phyloP scores from a whole-genome alignment of 208 protist species.

The Trichomonas gallinae region DNA sequence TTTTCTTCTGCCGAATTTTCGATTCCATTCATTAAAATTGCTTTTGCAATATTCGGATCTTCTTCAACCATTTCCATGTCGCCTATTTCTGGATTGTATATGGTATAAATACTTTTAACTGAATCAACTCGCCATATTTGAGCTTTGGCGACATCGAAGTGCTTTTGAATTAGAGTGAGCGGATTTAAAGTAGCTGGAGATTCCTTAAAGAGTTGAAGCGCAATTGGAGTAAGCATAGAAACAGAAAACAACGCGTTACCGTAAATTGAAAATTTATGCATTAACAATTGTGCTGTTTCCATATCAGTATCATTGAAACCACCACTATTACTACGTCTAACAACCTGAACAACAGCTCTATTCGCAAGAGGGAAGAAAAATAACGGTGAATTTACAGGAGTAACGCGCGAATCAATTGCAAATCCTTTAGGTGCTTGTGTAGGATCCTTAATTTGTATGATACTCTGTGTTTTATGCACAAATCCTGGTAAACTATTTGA shows the following conservation, averaged over 20 bases:
- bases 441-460: neutral
- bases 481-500: neutral
- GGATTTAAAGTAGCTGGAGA: neutral
- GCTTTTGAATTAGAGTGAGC: neutral
- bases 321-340: neutral
- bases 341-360: neutral
- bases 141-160: neutral
- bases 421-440: neutral
- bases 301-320: neutral
- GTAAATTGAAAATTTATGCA: slow-evolving; percentile 4
- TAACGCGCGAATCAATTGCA: neutral
- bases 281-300: neutral
- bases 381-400: neutral
- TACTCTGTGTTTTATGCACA: neutral
- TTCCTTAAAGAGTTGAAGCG: neutral
- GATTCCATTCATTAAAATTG: neutral
- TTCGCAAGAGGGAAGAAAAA: neutral
- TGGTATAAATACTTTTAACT: neutral
- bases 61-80: neutral
- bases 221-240: neutral
- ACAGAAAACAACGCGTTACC: neutral
- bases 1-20: neutral
- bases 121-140: neutral
- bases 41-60: neutral
- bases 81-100: neutral